Evolutionary conservation across 495 filamentous ascomycete species (phyloP), one percentile per base, ranked within the genome.

Genomic region (Peziza echinospora): DNA sequence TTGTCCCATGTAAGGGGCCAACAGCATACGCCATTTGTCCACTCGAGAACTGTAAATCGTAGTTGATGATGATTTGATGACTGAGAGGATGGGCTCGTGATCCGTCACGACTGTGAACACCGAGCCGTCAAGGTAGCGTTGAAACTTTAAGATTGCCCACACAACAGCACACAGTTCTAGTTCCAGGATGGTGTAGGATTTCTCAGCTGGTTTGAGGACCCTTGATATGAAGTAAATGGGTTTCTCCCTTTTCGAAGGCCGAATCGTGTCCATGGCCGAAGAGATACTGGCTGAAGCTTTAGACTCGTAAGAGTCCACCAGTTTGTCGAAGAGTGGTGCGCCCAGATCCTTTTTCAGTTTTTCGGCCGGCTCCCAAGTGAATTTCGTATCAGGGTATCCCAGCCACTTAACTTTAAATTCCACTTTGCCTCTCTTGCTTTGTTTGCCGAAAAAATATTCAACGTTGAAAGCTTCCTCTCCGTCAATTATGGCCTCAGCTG

Each of bases 91-190:
- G 5, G 45, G 30, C 28, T 47, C 8, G 19, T 42, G 40, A 21
- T 42, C 40, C 10, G 40, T 42, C 5, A 47, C 22, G 9, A 48
- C 2, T 1, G 17, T 26, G 2, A 42, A 6, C n/a, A 34, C 42
- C 3, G 39, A 41, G 22, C 34, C 46, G 19, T 48, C 46, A 13
- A 48, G 17, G 11, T 48, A 48, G 30, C 39, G 30, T 9, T 34
- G n/a, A 4, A 48, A 26, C 3, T 34, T 13, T 3, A 16, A 25
- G 21, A 42, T 24, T 4, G 46, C 46, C 46, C 46, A 48, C 7
- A 16, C 21, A 2, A 25, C 2, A 13, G 25, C 28, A 9, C 9
- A 19, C 1, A 48, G 21, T 19, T 48, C 46, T 5, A 41, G 34
- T 19, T 48, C 46, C 8, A 34, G 26, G 26, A 34, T 34, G 7